These are phyloP conservation scores for Skeletonema menzelii DNA, from an alignment of 108 stramenopile species.

Conservation along the genomic window DNA sequence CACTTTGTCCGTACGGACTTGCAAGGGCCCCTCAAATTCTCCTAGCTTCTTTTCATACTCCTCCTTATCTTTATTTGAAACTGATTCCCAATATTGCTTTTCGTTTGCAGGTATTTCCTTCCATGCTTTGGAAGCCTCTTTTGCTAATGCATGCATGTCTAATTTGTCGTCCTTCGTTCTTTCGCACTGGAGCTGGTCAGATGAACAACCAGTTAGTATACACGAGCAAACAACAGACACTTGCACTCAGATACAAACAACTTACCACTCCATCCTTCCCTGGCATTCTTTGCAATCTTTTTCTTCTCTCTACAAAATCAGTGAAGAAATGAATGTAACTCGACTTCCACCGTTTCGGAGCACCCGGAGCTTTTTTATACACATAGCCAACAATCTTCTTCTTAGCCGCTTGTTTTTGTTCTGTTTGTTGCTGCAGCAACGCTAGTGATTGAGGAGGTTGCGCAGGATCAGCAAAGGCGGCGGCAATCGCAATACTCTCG, in stretches of 20 bases:
- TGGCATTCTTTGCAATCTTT: slow-evolving; percentile 3
- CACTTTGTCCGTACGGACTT: slow-evolving; percentile 28
- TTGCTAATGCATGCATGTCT: slow-evolving; percentile 17
- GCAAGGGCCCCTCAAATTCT: slow-evolving; percentile 37
- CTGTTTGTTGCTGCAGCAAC: neutral
- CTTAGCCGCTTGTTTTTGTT: neutral
- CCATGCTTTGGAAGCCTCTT: slow-evolving; percentile 37
- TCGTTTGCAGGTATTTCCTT: slow-evolving; percentile 43
- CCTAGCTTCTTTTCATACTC: slow-evolving; percentile 44
- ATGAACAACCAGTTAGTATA: neutral
- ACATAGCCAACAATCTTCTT: slow-evolving; percentile 10
- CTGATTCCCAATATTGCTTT: slow-evolving; percentile 46
- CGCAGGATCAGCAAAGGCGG: neutral
- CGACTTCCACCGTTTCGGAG: slow-evolving; percentile 56
- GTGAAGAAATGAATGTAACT: slow-evolving; percentile 60
- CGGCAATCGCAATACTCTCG: neutral
- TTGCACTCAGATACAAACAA: neutral
- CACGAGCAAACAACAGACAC: neutral
- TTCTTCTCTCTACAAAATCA: slow-evolving; percentile 29
- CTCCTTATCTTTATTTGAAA: slow-evolving; percentile 43
- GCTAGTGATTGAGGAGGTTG: neutral
- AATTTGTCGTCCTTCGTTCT: slow-evolving; percentile 9
- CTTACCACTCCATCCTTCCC: slow-evolving; percentile 26
- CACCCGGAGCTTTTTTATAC: slow-evolving; percentile 50
- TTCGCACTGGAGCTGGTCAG: neutral